Evolutionary conservation across 768 basidiomycete species (phyloP).

Genomic region (Coprinopsis marcescibilis): DNA sequence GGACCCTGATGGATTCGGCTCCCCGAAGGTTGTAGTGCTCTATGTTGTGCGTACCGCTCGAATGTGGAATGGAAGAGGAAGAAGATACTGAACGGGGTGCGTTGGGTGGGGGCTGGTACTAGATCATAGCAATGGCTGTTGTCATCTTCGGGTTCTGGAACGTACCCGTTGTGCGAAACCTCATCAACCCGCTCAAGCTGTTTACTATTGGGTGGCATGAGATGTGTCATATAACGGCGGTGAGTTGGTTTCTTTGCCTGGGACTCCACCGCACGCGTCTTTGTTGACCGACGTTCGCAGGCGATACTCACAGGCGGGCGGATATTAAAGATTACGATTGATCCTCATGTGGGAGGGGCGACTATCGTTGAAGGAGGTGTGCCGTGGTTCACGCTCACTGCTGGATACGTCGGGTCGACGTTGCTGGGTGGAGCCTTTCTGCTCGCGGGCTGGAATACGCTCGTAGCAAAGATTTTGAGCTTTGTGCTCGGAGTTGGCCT

Average conservation of each 20-base stretch:
- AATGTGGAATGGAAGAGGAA: conserved; percentile 6
- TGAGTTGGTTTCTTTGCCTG: conserved; percentile 29
- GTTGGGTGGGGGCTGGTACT: conserved; percentile 14
- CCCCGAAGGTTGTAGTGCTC: conserved; percentile 58
- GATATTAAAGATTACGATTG: conserved; percentile 75
- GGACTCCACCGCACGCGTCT: not conserved
- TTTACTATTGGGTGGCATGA: conserved; percentile 90
- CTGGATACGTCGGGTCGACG: conserved; percentile 81
- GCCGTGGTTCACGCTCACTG: conserved; percentile 63
- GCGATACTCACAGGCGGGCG: conserved; percentile 76
- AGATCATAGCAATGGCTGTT: conserved; percentile 83
- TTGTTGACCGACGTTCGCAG: conserved; percentile 27
- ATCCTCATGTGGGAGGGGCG: conserved; percentile 74
- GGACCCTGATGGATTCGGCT: conserved; percentile 16
- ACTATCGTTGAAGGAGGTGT: conserved; percentile 75
- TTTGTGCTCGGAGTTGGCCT: conserved; percentile 86
- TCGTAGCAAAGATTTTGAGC: conserved; percentile 89
- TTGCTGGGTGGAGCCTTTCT: conserved; percentile 80
- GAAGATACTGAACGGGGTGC: not conserved
- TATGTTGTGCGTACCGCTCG: conserved; percentile 59
- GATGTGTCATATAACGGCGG: conserved; percentile 75
- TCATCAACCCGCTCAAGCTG: conserved; percentile 81
- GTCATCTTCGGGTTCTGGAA: conserved; percentile 87
- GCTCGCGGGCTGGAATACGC: conserved; percentile 80
- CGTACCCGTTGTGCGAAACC: conserved; percentile 69